A percentile compares a stretch with the other conserved stretches of the same genome.
These are phyloP conservation scores for Dothiorella sarmentorum DNA, from an alignment of 2,329 filamentous ascomycete species.

Conservation along the genomic window DNA sequence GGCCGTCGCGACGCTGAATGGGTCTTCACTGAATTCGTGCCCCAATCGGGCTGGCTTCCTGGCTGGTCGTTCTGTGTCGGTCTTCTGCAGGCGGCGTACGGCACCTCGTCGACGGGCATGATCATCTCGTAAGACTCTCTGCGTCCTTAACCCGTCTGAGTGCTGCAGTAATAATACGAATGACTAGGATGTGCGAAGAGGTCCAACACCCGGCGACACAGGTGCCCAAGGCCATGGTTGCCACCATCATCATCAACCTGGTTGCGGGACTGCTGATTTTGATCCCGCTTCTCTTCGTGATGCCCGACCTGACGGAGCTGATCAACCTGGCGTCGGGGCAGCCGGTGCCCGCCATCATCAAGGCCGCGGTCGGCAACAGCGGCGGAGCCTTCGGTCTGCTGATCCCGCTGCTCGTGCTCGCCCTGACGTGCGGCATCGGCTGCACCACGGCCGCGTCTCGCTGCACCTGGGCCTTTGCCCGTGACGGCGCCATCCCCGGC, in stretches of 20 bases:
- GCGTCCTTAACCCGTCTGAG: conserved; percentile 19
- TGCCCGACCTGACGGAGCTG: conserved; percentile 54
- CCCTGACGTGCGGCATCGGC: conserved; percentile 63
- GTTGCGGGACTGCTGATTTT: conserved; percentile 65
- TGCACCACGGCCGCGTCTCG: conserved; percentile 68
- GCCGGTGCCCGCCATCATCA: conserved; percentile 63
- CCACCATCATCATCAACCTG: conserved; percentile 63
- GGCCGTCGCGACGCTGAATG: conserved; percentile 61
- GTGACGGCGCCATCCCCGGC: conserved; percentile 67
- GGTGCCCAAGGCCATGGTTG: conserved; percentile 70
- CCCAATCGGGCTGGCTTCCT: conserved; percentile 64
- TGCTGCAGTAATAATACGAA: background rate
- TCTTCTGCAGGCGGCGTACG: conserved; percentile 68
- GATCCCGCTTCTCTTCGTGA: conserved; percentile 65
- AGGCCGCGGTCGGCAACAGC: conserved; percentile 57
- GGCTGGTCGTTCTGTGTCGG: conserved; percentile 74
- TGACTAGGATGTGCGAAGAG: conserved; percentile 67
- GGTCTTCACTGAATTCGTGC: conserved; percentile 67
- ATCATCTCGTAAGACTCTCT: conserved; percentile 62
- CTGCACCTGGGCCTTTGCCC: conserved; percentile 66
- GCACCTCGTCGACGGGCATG: conserved; percentile 75
- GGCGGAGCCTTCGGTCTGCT: conserved; percentile 62
- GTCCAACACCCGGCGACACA: conserved; percentile 63
- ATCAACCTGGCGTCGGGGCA: conserved; percentile 38
- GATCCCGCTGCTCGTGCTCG: conserved; percentile 63